phyloP scores from a whole-genome alignment of 2,329 filamentous ascomycete genomes.

The Whalleya microplaca region DNA sequence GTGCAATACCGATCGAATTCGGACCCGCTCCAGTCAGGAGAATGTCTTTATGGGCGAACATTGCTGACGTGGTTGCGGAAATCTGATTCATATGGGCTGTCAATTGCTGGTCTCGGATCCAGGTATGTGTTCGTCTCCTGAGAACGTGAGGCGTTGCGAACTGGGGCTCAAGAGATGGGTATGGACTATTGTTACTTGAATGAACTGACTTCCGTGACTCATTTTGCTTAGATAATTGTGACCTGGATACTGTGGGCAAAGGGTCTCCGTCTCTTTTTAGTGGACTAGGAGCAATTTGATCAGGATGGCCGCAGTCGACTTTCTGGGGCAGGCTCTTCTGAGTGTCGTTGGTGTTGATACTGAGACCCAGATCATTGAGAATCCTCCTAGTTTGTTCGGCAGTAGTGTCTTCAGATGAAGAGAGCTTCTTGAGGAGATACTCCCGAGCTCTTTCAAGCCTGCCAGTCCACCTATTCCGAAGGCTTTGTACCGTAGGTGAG shows the following conservation, averaged over 20 bases:
- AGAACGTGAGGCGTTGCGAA: constrained; percentile 17
- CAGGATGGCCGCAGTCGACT: no score
- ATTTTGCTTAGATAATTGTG: not conserved
- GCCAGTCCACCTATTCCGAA: constrained; percentile 10
- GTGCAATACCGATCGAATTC: constrained; percentile 25
- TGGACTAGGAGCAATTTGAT: no score
- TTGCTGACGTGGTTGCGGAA: not conserved
- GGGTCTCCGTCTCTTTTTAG: no score
- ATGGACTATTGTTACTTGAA: not conserved
- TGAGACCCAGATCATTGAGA: constrained; percentile 7
- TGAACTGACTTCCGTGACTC: not conserved
- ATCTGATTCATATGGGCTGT: constrained; percentile 11
- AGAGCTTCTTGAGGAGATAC: constrained; percentile 15
- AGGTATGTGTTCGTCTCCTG: constrained; percentile 11
- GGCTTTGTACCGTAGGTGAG: constrained; percentile 5
- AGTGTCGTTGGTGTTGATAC: not conserved
- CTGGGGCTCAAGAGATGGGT: not conserved
- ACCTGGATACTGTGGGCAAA: not conserved
- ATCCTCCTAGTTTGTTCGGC: constrained; percentile 7
- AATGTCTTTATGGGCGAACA: constrained; percentile 19
- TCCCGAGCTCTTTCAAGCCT: constrained; percentile 20
- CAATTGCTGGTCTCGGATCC: constrained; percentile 14
- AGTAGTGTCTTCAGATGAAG: not conserved
- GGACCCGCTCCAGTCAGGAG: constrained; percentile 26
- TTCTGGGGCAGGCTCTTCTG: not conserved